Evolutionary conservation across 2,329 filamentous ascomycete species (phyloP).

Genomic region (Fusarium abutilonis): DNA sequence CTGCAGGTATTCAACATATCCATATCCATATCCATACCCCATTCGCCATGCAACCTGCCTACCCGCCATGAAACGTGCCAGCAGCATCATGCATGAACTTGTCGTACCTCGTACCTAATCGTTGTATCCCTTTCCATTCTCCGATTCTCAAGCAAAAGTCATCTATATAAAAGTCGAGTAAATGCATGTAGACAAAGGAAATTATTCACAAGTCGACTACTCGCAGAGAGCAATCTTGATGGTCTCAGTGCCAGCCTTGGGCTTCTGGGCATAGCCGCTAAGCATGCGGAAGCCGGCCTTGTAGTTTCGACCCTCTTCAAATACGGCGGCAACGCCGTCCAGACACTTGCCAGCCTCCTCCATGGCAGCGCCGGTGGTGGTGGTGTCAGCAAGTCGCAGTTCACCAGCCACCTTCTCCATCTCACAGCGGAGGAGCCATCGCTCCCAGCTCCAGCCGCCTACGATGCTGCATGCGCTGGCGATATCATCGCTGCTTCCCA

Average conservation of each 20-base stretch:
- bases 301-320: conserved; percentile 70
- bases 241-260: conserved; percentile 52
- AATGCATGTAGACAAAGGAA: conserved; percentile 39
- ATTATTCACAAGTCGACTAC: conserved; percentile 35
- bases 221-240: conserved; percentile 52
- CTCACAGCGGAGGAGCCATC: conserved; percentile 90
- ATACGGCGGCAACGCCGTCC: conserved; percentile 67
- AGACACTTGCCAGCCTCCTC: conserved; percentile 67
- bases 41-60: conserved; percentile 36
- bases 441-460: conserved; percentile 93
- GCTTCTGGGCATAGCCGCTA: conserved; percentile 72
- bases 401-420: conserved; percentile 81
- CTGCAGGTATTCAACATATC: conserved; percentile 36
- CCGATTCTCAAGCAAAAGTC: conserved; percentile 11
- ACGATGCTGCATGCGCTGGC: conserved; percentile 83
- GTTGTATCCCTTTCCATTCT: conserved; percentile 20
- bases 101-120: conserved; percentile 31
- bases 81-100: conserved; percentile 34
- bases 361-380: conserved; percentile 61
- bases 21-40: conserved; percentile 32
- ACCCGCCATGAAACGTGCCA: conserved; percentile 30
- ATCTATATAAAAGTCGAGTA: conserved; percentile 27
- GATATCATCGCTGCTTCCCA: conserved; percentile 74
- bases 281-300: conserved; percentile 70
- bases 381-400: conserved; percentile 63